phyloP scores from a whole-genome alignment of 2,329 filamentous ascomycete species.

The Curvularia eragrostidis region DNA sequence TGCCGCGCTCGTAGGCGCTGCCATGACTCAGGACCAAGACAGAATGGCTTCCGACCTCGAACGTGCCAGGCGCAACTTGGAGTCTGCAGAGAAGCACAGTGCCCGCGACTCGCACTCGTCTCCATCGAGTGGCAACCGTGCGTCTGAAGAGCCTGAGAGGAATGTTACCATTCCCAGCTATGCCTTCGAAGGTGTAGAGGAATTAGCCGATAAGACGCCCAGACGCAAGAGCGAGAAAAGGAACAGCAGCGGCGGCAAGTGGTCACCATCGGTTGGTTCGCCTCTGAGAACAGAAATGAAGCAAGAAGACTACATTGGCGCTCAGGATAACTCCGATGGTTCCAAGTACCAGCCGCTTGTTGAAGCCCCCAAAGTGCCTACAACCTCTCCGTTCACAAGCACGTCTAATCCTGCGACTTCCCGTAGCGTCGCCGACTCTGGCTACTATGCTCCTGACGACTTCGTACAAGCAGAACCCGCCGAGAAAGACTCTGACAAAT shows the following conservation, averaged over 20 bases:
- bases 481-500: slow-evolving; percentile 46
- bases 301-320: slow-evolving; percentile 53
- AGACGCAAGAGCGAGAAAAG: slow-evolving; percentile 59
- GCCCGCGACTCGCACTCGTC: slow-evolving; percentile 21
- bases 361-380: slow-evolving; percentile 27
- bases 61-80: slow-evolving; percentile 35
- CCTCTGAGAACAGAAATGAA: slow-evolving; percentile 55
- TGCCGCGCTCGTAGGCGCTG: slow-evolving; percentile 40
- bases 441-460: slow-evolving; percentile 45
- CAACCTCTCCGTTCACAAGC: slow-evolving; percentile 18
- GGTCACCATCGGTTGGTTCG: slow-evolving; percentile 52
- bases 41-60: slow-evolving; percentile 39
- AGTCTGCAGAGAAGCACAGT: slow-evolving; percentile 30
- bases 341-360: slow-evolving; percentile 23
- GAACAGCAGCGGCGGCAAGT: slow-evolving; percentile 49
- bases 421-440: slow-evolving; percentile 39
- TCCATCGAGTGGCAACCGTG: slow-evolving; percentile 28
- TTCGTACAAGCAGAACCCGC: slow-evolving; percentile 18
- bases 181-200: slow-evolving; percentile 45
- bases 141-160: slow-evolving; percentile 23
- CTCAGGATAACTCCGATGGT: slow-evolving; percentile 8
- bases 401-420: slow-evolving; percentile 23
- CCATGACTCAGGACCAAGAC: slow-evolving; percentile 46
- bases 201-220: slow-evolving; percentile 49
- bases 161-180: slow-evolving; percentile 39